These are phyloP conservation scores for Thielaviopsis populi DNA, from an alignment of 2,329 filamentous ascomycete genomes.

Conservation along the genomic window DNA sequence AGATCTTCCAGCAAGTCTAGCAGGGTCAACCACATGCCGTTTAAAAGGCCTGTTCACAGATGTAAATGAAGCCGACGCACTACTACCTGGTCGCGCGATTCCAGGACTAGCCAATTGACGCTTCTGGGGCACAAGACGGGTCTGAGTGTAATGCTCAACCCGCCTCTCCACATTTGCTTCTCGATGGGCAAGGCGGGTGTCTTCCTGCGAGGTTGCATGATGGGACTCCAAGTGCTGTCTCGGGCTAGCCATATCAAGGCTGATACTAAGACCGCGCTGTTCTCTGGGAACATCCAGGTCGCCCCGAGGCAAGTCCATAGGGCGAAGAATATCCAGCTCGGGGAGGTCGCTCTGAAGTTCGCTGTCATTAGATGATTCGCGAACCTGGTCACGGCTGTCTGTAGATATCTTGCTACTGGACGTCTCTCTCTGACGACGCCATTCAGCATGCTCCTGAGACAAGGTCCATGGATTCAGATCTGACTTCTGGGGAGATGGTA, in stretches of 20 bases:
- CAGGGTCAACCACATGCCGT: background rate
- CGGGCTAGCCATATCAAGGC: background rate
- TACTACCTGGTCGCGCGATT: background rate
- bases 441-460: background rate
- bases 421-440: background rate
- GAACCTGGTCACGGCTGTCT: background rate
- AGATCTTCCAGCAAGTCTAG: background rate
- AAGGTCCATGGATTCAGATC: constrained; percentile 3
- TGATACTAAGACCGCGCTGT: background rate
- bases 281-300: background rate
- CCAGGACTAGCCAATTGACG: background rate
- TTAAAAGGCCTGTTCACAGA: background rate
- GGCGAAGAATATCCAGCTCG: background rate
- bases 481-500: background rate
- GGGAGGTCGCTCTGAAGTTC: background rate
- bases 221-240: background rate
- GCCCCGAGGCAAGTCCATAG: background rate
- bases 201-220: background rate
- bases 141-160: background rate
- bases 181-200: background rate
- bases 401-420: background rate
- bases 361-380: background rate
- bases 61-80: background rate
- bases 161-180: background rate
- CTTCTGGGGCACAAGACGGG: background rate